These are phyloP conservation scores for Blepharisma stoltei DNA, from an alignment of 73 alveolate species.

Conservation along the genomic window DNA sequence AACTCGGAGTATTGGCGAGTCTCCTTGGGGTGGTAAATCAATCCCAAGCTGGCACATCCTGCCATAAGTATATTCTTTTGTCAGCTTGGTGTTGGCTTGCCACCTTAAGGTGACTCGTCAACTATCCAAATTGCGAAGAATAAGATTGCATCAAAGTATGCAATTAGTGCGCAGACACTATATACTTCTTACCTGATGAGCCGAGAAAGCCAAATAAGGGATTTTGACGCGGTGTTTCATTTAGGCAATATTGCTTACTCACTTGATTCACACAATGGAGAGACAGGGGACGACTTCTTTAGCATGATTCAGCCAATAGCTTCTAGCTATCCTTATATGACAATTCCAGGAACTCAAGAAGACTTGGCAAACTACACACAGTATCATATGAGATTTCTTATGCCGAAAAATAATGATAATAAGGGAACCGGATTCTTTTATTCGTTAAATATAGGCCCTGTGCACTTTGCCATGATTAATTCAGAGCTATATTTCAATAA, in stretches of 20 bases:
- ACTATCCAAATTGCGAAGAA: too few relatives aligned
- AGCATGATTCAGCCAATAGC: background rate
- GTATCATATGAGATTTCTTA: background rate
- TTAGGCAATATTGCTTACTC: slow-evolving; percentile 11
- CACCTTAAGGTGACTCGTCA: too few relatives aligned
- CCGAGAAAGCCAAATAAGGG: background rate
- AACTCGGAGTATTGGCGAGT: too few relatives aligned
- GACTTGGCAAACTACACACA: background rate
- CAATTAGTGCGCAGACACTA: too few relatives aligned
- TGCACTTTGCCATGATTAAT: background rate
- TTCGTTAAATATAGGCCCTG: background rate
- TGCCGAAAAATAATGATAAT: slow-evolving; percentile 4
- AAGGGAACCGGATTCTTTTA: background rate
- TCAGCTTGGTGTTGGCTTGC: too few relatives aligned
- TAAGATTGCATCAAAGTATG: too few relatives aligned
- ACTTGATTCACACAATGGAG: background rate
- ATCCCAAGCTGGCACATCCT: too few relatives aligned
- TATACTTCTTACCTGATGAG: background rate
- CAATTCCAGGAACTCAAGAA: slow-evolving; percentile 1
- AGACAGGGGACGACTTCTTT: background rate
- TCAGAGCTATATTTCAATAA: background rate
- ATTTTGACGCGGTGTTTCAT: background rate
- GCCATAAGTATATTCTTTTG: too few relatives aligned
- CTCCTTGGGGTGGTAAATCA: too few relatives aligned
- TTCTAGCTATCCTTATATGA: background rate